phyloP scores from a whole-genome alignment of 306 rosid genomes.

The Rubus parviflorus region DNA sequence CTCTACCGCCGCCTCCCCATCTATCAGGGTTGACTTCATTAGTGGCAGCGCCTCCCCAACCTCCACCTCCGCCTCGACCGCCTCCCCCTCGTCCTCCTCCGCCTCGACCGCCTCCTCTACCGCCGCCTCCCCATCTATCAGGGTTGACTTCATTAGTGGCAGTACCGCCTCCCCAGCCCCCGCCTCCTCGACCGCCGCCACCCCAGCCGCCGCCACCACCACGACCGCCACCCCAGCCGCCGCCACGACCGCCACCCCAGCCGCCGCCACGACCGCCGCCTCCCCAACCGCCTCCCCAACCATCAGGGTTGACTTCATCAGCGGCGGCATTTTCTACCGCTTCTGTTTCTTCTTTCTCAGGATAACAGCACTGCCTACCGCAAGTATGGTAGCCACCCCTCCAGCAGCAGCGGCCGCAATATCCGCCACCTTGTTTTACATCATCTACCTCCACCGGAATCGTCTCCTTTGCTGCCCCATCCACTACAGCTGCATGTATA shows the following conservation, averaged over 20 bases:
- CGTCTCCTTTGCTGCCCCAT: neutral
- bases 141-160: too few species aligned
- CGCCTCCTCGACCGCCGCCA: too few species aligned
- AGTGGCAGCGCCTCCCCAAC: too few species aligned
- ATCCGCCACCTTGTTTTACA: neutral
- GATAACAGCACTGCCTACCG: neutral
- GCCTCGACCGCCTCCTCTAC: too few species aligned
- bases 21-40: too few species aligned
- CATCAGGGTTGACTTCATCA: neutral
- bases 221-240: neutral
- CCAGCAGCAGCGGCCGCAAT: conserved; percentile 3
- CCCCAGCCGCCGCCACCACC: too few species aligned
- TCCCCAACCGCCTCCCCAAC: neutral
- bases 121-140: too few species aligned
- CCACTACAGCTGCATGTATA: neutral
- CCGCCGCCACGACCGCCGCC: neutral
- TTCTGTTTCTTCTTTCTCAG: neutral
- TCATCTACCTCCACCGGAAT: neutral
- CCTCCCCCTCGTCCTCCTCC: too few species aligned
- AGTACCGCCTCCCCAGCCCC: too few species aligned
- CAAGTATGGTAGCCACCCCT: neutral
- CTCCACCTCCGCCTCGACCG: too few species aligned
- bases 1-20: neutral
- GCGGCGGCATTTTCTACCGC: neutral
- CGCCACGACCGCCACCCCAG: neutral